These are phyloP conservation scores for Talaromyces sp. DNA, from an alignment of 2,329 filamentous ascomycete species.

Conservation along the genomic window DNA sequence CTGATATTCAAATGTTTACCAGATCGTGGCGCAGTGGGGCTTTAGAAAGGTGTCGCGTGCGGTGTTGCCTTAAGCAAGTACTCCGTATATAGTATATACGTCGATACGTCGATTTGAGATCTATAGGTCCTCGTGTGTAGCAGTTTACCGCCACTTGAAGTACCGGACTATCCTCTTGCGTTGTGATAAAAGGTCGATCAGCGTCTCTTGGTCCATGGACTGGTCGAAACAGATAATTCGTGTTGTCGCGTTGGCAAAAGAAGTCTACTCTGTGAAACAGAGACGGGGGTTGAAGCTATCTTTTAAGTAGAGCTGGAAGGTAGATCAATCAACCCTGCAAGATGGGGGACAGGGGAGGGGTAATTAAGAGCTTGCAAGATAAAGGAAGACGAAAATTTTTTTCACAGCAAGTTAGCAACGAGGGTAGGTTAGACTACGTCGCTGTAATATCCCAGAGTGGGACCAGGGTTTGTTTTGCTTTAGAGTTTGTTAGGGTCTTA, in stretches of 20 bases:
- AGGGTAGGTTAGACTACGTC: background rate
- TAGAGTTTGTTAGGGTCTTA: background rate
- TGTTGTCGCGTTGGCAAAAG: constrained; percentile 3
- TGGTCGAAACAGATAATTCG: background rate
- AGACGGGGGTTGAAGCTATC: constrained; percentile 7
- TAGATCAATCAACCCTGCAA: background rate
- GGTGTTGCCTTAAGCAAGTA: constrained; percentile 7
- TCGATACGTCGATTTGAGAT: background rate
- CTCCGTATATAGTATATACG: background rate
- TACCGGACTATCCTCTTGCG: constrained; percentile 19
- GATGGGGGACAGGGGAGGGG: background rate
- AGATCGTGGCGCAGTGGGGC: background rate
- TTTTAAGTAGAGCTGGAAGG: constrained; percentile 1
- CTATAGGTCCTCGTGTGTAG: background rate
- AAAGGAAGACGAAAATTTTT: background rate
- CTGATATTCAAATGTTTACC: constrained; percentile 5
- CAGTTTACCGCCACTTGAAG: constrained; percentile 20
- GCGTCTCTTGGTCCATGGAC: constrained; percentile 18
- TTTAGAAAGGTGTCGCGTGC: constrained; percentile 7
- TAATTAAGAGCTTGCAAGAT: background rate
- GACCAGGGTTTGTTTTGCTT: background rate
- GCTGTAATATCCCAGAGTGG: background rate
- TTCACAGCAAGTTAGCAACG: background rate
- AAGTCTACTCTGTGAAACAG: background rate
- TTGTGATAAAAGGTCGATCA: constrained; percentile 13